These are phyloP conservation scores for Chlorociboria aeruginascens DNA, from an alignment of 495 filamentous ascomycete species.

Conservation along the genomic window DNA sequence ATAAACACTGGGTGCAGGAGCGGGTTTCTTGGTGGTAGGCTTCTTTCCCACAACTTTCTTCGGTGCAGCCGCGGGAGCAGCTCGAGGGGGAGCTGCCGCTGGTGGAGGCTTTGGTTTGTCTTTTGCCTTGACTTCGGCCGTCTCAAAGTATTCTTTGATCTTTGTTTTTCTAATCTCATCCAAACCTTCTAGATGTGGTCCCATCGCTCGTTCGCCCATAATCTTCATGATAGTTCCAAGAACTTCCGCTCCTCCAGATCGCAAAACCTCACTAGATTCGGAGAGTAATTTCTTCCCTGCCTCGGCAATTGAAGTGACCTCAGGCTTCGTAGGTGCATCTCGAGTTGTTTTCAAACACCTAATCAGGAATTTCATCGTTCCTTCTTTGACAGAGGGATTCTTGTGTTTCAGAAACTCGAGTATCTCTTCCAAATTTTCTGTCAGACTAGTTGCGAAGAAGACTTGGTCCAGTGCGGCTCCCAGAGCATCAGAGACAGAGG, in stretches of 20 bases:
- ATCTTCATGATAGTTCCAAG: constrained; percentile 98
- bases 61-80: constrained; percentile 44
- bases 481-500: constrained; percentile 75
- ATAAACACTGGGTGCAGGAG: constrained; percentile 26
- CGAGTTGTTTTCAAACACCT: constrained; percentile 75
- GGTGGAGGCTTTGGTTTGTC: constrained; percentile 81
- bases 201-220: constrained; percentile 94
- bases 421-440: constrained; percentile 82
- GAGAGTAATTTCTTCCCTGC: constrained; percentile 76
- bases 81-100: constrained; percentile 35
- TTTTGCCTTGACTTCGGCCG: constrained; percentile 91
- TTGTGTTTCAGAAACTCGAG: constrained; percentile 80
- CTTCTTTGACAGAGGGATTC: constrained; percentile 94
- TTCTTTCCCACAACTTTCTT: constrained; percentile 39
- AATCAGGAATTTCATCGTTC: constrained; percentile 81
- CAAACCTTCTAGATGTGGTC: constrained; percentile 81
- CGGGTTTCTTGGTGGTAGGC: constrained; percentile 31
- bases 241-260: constrained; percentile 81
- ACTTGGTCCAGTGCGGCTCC: constrained; percentile 78
- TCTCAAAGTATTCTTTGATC: constrained; percentile 89
- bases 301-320: constrained; percentile 77
- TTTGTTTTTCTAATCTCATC: constrained; percentile 95
- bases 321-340: constrained; percentile 69
- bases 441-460: constrained; percentile 63
- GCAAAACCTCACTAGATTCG: constrained; percentile 72